Conservation (phyloP, 305 asterid genomes). For the Solanum hybrid region DNA sequence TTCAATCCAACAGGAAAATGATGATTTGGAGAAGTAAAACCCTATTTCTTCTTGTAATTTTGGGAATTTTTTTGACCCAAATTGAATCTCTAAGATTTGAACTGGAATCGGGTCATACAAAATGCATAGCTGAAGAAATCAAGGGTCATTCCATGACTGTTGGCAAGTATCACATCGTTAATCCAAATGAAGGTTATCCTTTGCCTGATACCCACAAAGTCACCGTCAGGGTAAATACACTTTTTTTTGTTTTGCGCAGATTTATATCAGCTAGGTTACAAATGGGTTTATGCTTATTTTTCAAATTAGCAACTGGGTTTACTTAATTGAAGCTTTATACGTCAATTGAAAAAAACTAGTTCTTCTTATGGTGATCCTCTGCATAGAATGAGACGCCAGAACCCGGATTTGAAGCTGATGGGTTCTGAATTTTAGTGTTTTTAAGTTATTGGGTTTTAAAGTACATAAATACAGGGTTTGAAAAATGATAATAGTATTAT, state of each 20-base stretch:
- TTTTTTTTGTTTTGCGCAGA: not conserved
- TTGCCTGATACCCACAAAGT: conserved; percentile 79
- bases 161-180: conserved; percentile 71
- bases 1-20: not conserved
- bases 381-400: not conserved
- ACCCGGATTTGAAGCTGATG: not conserved
- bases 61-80: not conserved
- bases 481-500: not conserved
- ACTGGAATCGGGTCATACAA: conserved; percentile 73
- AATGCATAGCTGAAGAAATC: conserved; percentile 89
- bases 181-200: conserved; percentile 68
- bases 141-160: conserved; percentile 88
- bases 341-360: not conserved
- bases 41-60: not conserved
- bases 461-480: not conserved
- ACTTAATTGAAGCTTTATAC: not conserved
- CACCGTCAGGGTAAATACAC: conserved; percentile 56
- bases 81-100: conserved; percentile 35
- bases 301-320: not conserved
- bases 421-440: not conserved
- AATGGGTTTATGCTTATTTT: not conserved
- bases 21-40: not conserved
- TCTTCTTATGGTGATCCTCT: not conserved
- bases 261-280: not conserved
- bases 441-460: too few relatives aligned